Evolutionary conservation across 306 rosid genomes (phyloP).

Genomic region (Pterocarpus santalinus): DNA sequence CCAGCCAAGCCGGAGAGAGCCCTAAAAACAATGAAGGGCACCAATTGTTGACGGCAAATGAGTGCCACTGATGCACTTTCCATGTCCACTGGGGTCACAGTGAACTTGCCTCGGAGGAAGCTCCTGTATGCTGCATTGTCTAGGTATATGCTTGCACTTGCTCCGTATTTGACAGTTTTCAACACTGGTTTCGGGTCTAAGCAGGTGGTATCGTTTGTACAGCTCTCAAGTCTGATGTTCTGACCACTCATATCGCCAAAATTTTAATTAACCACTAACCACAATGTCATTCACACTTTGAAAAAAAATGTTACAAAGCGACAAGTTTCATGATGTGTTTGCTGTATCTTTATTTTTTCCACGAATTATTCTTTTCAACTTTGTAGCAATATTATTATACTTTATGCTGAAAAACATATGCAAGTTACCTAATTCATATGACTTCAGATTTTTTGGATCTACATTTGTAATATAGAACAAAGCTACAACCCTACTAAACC

Average conservation of each 20-base stretch:
- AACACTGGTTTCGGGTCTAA: slow-evolving; percentile 4
- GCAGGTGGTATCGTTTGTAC: slow-evolving; percentile 68
- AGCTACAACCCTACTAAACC: background rate
- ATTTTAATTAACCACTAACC: no score
- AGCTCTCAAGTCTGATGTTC: slow-evolving; percentile 51
- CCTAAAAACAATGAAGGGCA: slow-evolving; percentile 64
- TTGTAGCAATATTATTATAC: no score
- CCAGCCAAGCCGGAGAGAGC: slow-evolving; percentile 66
- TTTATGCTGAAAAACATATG: no score
- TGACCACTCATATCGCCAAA: background rate
- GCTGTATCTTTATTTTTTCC: no score
- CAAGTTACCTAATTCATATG: no score
- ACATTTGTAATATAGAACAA: background rate
- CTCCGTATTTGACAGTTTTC: slow-evolving; percentile 40
- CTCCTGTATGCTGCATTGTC: slow-evolving; percentile 66
- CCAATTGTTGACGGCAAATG: slow-evolving; percentile 56
- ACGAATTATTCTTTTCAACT: background rate
- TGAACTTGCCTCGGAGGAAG: slow-evolving; percentile 59
- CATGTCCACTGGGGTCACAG: slow-evolving; percentile 61
- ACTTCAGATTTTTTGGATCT: no score
- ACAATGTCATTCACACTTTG: no score
- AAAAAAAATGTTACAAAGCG: no score
- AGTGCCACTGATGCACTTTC: slow-evolving; percentile 66
- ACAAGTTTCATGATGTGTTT: no score
- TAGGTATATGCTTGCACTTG: slow-evolving; percentile 61